These are phyloP conservation scores for Podosphaera aphanis DNA, from an alignment of 2,329 filamentous ascomycete genomes.

Conservation along the genomic window DNA sequence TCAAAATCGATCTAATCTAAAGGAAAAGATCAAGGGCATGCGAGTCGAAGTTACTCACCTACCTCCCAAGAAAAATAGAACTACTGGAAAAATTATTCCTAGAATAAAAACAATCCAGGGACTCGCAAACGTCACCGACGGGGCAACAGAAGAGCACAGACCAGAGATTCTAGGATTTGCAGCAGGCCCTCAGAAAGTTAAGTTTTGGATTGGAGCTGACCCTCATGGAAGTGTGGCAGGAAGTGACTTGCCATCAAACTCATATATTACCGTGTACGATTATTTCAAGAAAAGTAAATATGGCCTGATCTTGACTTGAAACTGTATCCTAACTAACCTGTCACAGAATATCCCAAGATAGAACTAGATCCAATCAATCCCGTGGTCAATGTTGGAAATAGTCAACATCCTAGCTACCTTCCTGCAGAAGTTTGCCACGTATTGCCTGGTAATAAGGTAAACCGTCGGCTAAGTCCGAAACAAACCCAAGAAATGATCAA, in stretches of 20 bases:
- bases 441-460: conserved; percentile 37
- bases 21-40: conserved; percentile 18
- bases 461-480: conserved; percentile 29
- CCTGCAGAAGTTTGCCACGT: conserved; percentile 44
- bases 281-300: conserved; percentile 22
- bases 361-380: conserved; percentile 23
- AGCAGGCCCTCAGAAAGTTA: conserved; percentile 27
- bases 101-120: conserved; percentile 23
- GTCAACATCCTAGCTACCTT: conserved; percentile 32
- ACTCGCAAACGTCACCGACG: conserved; percentile 21
- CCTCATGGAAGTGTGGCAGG: conserved; percentile 15
- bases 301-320: neutral
- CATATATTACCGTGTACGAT: conserved; percentile 30
- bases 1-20: conserved; percentile 6
- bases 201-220: conserved; percentile 27
- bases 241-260: conserved; percentile 11
- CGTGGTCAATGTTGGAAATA: conserved; percentile 41
- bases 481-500: conserved; percentile 48
- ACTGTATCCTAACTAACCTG: conserved; percentile 13
- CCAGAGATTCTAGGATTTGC: conserved; percentile 18
- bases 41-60: conserved; percentile 20
- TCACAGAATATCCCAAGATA: conserved; percentile 24
- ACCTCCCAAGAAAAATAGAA: conserved; percentile 15
- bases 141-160: conserved; percentile 14
- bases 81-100: conserved; percentile 15